Evolutionary conservation across 768 basidiomycete genomes (phyloP), one percentile per base, ranked within the genome.

Genomic region (Sistotremastrum niveocremeum): DNA sequence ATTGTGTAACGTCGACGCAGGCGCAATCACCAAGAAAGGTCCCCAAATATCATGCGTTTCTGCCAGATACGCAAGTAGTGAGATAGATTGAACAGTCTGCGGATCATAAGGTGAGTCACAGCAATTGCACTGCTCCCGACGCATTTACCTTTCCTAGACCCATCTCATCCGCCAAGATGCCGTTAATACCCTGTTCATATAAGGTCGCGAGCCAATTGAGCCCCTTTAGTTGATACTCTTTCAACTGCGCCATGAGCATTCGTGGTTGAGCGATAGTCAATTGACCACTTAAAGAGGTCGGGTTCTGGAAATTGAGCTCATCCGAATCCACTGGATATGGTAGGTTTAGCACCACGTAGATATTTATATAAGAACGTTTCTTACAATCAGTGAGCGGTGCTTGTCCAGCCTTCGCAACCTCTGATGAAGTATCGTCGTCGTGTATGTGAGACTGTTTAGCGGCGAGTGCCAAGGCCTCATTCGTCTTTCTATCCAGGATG

Each of bases 41-140:
- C 95, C 95, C 95, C 95, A 99, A 48, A 98, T 95, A 57, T 98
- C 87, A 59, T 98, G 95, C 0, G 79, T 80, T 66, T 99, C 95
- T 1, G 94, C 93, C 10, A 99, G 78, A 62, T 98, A 94, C 5
- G 93, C 87, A 40, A 99, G 71, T 5, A 99, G 65, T 9, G 95
- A 94, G 41, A 99, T 98, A 0, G 93, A 97, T 71, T 99, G 95
- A 3, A 99, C 89, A 11, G 95, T 98, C 84, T 89, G 47, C 33
- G 37, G 4, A 49, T 5, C n/a, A 28, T 37, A 33, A 9, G 33
- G 47, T 30, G 39, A 29, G 41, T 36, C 36, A 12, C 20, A 7
- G 12, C n/a, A 12, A 60, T 66, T 65, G 30, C 52, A 52, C 35
- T 62, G 54, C 41, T 54, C 54, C 54, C 49, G 37, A 38, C 49